Conservation (phyloP, 2,329 filamentous ascomycete genomes). For the Pseudomassariella vexata region DNA sequence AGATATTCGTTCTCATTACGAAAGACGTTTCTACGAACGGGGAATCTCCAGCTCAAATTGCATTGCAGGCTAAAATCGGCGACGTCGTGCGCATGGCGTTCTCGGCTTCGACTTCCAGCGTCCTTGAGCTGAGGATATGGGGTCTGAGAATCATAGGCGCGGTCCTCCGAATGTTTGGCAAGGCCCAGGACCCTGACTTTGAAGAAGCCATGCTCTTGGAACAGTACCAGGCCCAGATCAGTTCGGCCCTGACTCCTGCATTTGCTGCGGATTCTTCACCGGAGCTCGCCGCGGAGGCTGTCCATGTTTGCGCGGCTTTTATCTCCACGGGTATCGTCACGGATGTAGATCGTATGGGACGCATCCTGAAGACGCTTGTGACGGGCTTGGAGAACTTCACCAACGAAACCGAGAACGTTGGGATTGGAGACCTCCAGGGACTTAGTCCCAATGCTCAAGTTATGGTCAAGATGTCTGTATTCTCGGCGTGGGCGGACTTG, state of each 20-base stretch:
- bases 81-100: slow-evolving; percentile 97
- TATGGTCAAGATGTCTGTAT: slow-evolving; percentile 97
- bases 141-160: slow-evolving; percentile 92
- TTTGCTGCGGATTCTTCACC: slow-evolving; percentile 95
- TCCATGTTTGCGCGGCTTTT: slow-evolving; percentile 97
- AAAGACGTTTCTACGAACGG: slow-evolving; percentile 76
- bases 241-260: slow-evolving; percentile 89
- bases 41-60: slow-evolving; percentile 70
- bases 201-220: slow-evolving; percentile 94
- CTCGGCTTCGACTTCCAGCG: slow-evolving; percentile 89
- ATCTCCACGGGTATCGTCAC: slow-evolving; percentile 96
- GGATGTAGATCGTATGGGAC: slow-evolving; percentile 96
- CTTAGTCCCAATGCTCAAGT: slow-evolving; percentile 94
- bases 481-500: slow-evolving; percentile 94
- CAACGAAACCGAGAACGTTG: slow-evolving; percentile 69
- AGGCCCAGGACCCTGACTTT: slow-evolving; percentile 92
- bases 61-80: slow-evolving; percentile 76
- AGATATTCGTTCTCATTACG: slow-evolving; percentile 72
- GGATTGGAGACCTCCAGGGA: slow-evolving; percentile 88
- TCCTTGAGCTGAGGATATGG: slow-evolving; percentile 83
- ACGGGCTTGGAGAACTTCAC: slow-evolving; percentile 90
- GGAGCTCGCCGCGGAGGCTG: slow-evolving; percentile 89
- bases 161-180: slow-evolving; percentile 91
- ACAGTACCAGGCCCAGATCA: slow-evolving; percentile 98
- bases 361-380: slow-evolving; percentile 90